Evolutionary conservation across 495 filamentous ascomycete genomes (phyloP), one percentile per base, ranked within the genome.

Genomic region (Thermothielavioides terrestris): DNA sequence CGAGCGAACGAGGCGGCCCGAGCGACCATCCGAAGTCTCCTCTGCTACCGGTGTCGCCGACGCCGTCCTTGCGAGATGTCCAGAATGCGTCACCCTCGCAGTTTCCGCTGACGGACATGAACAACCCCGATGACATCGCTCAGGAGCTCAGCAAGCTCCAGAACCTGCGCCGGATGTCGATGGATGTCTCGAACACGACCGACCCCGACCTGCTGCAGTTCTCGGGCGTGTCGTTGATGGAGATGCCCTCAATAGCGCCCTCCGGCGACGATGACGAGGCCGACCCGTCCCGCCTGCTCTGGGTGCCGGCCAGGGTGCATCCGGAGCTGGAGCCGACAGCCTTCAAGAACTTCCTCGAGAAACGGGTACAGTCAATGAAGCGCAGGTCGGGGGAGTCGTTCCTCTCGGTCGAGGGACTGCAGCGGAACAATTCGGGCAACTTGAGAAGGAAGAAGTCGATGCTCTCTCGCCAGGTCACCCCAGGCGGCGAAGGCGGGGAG

Each of bases 91-190:
- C 85, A 23, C 82, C 76, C 28, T 76, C 83, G 23, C 82, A 82
- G 46, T 95, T 90, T 58, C 88, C 90, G 46, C 75, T 96, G 27
- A 88, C 88, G 56, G 84, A 95, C 61, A 89, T 96, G 53, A 89
- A 95, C 71, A 82, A 91, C 58, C 85, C 94, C 11, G 88, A 85
- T 41, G 91, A 90, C 50, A 88, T 99, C 15, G 89, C 88, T 26
- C 89, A 97, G 63, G 92, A 99, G 70, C 70, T 97, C 38, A 94
- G 84, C 67, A 99, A 97, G 62, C 68, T 99, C 43, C 90, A 95
- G 59, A 92, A 94, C 11, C 79, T 99, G 50, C 82, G 92, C 53
- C 84, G 92, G 49, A 91, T 99, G 87, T 97, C 92, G 14, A 97
- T 99, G 94, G 90, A 96, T 67, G 92, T 94, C 12, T 85, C 86